A percentile compares a stretch with the other conserved stretches of the same genome.
These are phyloP conservation scores for Tephrocybe sp. DNA, from an alignment of 768 basidiomycete genomes.

Conservation along the genomic window DNA sequence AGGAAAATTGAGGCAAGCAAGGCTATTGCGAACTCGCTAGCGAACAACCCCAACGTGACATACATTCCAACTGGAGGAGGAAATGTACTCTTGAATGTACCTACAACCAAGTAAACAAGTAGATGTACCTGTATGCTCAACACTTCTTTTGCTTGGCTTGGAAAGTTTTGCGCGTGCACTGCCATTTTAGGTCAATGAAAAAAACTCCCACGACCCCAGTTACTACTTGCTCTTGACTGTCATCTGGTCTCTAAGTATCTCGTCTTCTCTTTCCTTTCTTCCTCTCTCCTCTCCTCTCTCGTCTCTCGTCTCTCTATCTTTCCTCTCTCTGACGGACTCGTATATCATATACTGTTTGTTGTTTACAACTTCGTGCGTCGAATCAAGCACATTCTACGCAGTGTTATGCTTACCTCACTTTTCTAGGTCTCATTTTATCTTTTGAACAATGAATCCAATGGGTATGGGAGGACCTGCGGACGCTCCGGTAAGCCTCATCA, in stretches of 20 bases:
- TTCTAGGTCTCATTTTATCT: slow-evolving; percentile 54
- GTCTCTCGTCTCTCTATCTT: slow-evolving; percentile 41
- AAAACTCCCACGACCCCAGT: slow-evolving; percentile 40
- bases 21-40: slow-evolving; percentile 88
- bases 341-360: slow-evolving; percentile 49
- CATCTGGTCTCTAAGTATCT: slow-evolving; percentile 46
- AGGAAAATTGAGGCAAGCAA: slow-evolving; percentile 98
- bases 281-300: slow-evolving; percentile 46
- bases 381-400: slow-evolving; percentile 1
- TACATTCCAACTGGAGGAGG: slow-evolving; percentile 83
- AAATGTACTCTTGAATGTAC: slow-evolving; percentile 83
- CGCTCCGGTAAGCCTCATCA: slow-evolving; percentile 61
- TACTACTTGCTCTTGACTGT: slow-evolving; percentile 44
- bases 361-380: slow-evolving; percentile 53
- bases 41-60: slow-evolving; percentile 80
- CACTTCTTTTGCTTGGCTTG: not conserved
- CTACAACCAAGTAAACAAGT: slow-evolving; percentile 46
- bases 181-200: slow-evolving; percentile 27
- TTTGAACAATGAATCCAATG: slow-evolving; percentile 77
- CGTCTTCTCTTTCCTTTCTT: slow-evolving; percentile 44
- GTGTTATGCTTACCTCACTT: slow-evolving; percentile 22
- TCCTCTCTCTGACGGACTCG: slow-evolving; percentile 61
- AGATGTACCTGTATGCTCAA: not conserved
- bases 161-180: slow-evolving; percentile 11
- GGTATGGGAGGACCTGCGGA: slow-evolving; percentile 69